Evolutionary conservation across 2,329 filamentous ascomycete genomes (phyloP).

Genomic region (Botryotinia convoluta): DNA sequence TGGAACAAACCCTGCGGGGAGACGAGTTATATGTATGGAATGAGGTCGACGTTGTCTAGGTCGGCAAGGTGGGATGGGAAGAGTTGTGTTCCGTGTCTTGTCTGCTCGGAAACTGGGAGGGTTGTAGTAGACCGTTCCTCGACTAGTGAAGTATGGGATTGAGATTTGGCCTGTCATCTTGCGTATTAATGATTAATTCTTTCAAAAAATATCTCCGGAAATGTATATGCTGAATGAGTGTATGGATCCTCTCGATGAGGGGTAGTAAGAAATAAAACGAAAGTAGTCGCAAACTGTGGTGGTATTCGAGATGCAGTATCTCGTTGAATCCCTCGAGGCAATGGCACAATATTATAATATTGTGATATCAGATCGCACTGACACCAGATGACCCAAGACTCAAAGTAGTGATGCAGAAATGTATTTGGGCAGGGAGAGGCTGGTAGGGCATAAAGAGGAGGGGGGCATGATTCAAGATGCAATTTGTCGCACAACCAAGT

Average conservation of each 20-base stretch:
- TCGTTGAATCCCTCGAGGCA: slow-evolving; percentile 1
- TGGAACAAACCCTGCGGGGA: slow-evolving; percentile 46
- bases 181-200: slow-evolving; percentile 27
- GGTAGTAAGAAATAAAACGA: neutral
- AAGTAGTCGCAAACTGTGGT: slow-evolving; percentile 11
- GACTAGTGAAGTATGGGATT: slow-evolving; percentile 30
- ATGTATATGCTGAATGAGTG: slow-evolving; percentile 16
- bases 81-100: slow-evolving; percentile 24
- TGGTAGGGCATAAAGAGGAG: slow-evolving; percentile 13
- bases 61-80: slow-evolving; percentile 47
- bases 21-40: slow-evolving; percentile 53
- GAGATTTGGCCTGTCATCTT: slow-evolving; percentile 34
- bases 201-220: neutral
- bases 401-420: slow-evolving; percentile 19
- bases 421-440: slow-evolving; percentile 16
- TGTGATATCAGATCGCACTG: slow-evolving; percentile 6
- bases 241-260: neutral
- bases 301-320: neutral
- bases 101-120: slow-evolving; percentile 25
- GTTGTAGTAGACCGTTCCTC: slow-evolving; percentile 35
- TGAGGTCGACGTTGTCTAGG: slow-evolving; percentile 52
- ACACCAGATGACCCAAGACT: slow-evolving; percentile 21
- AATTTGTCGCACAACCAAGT: slow-evolving; percentile 2
- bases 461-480: slow-evolving; percentile 17
- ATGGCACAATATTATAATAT: slow-evolving; percentile 18